Percentiles rank a stretch among this genome's conserved stretches.
These are phyloP conservation scores for Wickerhamiella azyma DNA, from an alignment of 805 yeast species.

Conservation along the genomic window DNA sequence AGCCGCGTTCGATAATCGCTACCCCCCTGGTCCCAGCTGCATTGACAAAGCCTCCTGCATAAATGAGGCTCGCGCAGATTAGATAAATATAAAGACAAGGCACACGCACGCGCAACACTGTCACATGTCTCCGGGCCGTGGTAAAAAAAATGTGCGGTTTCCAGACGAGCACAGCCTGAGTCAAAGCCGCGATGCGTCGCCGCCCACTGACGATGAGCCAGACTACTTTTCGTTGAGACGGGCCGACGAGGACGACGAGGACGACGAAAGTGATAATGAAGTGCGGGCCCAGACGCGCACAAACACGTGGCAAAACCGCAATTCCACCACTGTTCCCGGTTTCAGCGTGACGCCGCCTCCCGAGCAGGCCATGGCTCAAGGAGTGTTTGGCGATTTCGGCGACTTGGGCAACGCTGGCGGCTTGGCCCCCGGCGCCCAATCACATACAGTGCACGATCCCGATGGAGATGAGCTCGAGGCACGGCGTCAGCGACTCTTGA, in stretches of 20 bases:
- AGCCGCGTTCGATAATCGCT: too few relatives aligned
- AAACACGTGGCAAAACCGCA: conserved; percentile 3
- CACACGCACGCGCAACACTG: too few relatives aligned
- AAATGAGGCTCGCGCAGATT: background rate
- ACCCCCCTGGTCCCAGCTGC: background rate
- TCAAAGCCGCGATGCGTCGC: conserved; percentile 2
- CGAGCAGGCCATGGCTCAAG: background rate
- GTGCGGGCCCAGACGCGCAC: background rate
- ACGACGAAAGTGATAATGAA: conserved; percentile 1
- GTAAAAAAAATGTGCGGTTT: conserved; percentile 2
- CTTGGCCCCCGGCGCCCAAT: conserved; percentile 24
- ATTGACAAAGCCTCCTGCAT: background rate
- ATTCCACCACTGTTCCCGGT: background rate
- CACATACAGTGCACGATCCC: conserved; percentile 13
- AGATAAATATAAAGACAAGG: background rate
- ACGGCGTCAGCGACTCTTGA: conserved; percentile 15
- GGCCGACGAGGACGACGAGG: background rate
- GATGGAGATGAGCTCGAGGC: conserved; percentile 16
- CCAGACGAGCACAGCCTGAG: conserved; percentile 3
- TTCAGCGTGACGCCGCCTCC: conserved; percentile 8
- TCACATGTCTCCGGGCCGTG: conserved; percentile 4
- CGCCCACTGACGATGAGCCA: background rate
- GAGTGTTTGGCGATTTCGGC: conserved; percentile 1
- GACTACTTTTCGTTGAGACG: background rate
- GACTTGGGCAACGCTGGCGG: conserved; percentile 19